Evolutionary conservation across 1,284 basidiomycete species (phyloP).

Genomic region (Chondrostereum purpureum): DNA sequence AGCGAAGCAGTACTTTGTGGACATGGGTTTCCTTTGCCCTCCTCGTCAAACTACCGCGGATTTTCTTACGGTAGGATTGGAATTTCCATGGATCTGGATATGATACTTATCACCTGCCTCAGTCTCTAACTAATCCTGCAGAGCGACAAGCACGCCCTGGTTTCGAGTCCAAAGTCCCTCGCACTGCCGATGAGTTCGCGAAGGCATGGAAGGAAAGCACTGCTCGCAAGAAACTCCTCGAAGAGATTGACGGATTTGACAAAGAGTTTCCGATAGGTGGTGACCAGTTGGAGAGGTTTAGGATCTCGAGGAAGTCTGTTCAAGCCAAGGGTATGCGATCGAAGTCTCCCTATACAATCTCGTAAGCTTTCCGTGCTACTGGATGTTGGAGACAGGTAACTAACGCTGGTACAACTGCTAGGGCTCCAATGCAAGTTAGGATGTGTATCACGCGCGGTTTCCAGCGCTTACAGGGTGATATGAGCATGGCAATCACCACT

Average conservation of each 20-base stretch:
- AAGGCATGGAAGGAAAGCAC: slow-evolving; percentile 22
- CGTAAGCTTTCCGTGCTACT: slow-evolving; percentile 15
- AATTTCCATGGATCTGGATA: too few species aligned
- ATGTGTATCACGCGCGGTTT: slow-evolving; percentile 49
- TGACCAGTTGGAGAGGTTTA: slow-evolving; percentile 28
- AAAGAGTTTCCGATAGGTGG: slow-evolving; percentile 27
- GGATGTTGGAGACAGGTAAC: neutral
- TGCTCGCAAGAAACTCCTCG: slow-evolving; percentile 24
- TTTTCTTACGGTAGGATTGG: too few species aligned
- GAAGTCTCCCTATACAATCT: slow-evolving; percentile 29
- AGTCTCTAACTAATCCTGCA: slow-evolving; percentile 48
- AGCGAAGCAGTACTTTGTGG: slow-evolving; percentile 39
- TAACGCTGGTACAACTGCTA: too few species aligned
- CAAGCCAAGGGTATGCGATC: slow-evolving; percentile 28
- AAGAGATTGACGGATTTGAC: slow-evolving; percentile 28
- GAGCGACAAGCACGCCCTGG: slow-evolving; percentile 44
- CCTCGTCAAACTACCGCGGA: slow-evolving; percentile 35
- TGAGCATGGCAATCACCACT: slow-evolving; percentile 13
- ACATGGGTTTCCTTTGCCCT: slow-evolving; percentile 37
- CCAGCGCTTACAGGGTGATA: slow-evolving; percentile 47
- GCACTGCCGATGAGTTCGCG: slow-evolving; percentile 50
- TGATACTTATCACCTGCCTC: slow-evolving; percentile 27
- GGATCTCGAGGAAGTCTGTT: slow-evolving; percentile 27
- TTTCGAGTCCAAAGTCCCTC: slow-evolving; percentile 39
- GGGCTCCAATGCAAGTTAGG: slow-evolving; percentile 43